Percentiles rank a stretch among this genome's conserved stretches.
Conservation (phyloP, 352 stramenopile species). For the Globisporangium polare region DNA sequence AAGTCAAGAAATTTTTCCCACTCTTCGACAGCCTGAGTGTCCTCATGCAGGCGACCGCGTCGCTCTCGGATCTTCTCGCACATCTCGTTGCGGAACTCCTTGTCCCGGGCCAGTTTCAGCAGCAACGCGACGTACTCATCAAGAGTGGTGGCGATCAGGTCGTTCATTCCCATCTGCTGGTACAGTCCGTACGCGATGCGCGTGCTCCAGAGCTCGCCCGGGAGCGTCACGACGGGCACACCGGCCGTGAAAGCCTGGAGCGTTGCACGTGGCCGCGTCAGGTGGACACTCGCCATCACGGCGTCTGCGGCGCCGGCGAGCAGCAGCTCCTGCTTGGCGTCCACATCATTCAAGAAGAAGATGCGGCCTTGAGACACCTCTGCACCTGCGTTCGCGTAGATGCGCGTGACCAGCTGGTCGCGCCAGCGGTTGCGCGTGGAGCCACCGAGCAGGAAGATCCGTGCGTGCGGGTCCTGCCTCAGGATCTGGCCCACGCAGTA, state of each 20-base stretch:
- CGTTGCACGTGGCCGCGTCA: conserved; percentile 40
- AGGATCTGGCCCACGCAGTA: conserved; percentile 42
- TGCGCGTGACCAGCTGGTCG: conserved; percentile 36
- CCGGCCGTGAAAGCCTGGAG: conserved; percentile 58
- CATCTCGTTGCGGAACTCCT: conserved; percentile 41
- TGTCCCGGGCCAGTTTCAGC: conserved; percentile 45
- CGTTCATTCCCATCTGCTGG: conserved; percentile 54
- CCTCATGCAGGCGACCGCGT: conserved; percentile 37
- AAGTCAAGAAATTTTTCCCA: conserved; percentile 76
- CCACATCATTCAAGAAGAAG: conserved; percentile 58
- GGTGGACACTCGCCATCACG: conserved; percentile 52
- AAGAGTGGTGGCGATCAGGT: conserved; percentile 40
- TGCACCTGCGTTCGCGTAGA: conserved; percentile 25
- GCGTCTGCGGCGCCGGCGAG: conserved; percentile 52
- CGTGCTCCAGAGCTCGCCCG: conserved; percentile 52
- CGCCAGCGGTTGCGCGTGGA: conserved; percentile 58
- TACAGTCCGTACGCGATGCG: conserved; percentile 66
- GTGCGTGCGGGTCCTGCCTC: conserved; percentile 35
- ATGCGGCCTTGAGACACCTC: conserved; percentile 26
- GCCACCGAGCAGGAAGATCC: conserved; percentile 55
- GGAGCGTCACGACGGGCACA: conserved; percentile 61
- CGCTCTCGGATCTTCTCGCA: conserved; percentile 34
- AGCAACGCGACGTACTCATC: conserved; percentile 53
- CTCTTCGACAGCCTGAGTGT: conserved; percentile 41
- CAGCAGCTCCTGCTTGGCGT: conserved; percentile 46